These are phyloP conservation scores for Schizopora paradoxa DNA, from an alignment of 1,284 basidiomycete species.

Conservation along the genomic window DNA sequence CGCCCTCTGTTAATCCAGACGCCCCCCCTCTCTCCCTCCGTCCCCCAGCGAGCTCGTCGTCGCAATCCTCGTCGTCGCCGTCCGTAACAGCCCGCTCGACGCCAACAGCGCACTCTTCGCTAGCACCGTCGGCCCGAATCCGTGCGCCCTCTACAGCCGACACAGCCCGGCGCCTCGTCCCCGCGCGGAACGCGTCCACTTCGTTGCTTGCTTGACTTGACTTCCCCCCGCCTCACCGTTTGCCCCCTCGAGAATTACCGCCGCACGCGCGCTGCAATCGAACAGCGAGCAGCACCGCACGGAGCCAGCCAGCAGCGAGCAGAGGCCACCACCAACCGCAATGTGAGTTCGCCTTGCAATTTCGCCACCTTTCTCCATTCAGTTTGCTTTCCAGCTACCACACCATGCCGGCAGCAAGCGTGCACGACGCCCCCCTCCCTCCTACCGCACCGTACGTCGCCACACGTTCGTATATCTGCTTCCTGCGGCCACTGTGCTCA, in stretches of 20 bases:
- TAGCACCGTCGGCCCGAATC: no score
- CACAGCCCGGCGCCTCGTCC: slow-evolving; percentile 6
- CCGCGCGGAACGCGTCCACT: not conserved
- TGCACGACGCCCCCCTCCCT: slow-evolving; percentile 2
- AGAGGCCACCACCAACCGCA: no score
- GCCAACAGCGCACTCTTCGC: no score
- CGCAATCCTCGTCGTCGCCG: no score
- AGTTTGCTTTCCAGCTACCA: not conserved
- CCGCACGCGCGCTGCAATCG: not conserved
- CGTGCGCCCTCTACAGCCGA: not conserved
- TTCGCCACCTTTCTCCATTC: not conserved
- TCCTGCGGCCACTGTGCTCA: not conserved
- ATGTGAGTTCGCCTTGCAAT: not conserved
- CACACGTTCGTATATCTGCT: not conserved
- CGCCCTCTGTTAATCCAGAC: no score
- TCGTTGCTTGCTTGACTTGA: not conserved
- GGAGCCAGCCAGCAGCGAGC: not conserved
- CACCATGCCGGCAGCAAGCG: not conserved
- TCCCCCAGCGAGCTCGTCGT: not conserved
- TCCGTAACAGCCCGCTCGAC: no score
- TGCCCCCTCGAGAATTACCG: not conserved
- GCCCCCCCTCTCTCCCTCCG: not conserved
- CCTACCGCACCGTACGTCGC: not conserved
- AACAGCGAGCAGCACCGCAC: not conserved
- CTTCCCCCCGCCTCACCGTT: not conserved